phyloP scores from a whole-genome alignment of 2,329 filamentous ascomycete genomes.

The Alternaria novae-zelandiae region DNA sequence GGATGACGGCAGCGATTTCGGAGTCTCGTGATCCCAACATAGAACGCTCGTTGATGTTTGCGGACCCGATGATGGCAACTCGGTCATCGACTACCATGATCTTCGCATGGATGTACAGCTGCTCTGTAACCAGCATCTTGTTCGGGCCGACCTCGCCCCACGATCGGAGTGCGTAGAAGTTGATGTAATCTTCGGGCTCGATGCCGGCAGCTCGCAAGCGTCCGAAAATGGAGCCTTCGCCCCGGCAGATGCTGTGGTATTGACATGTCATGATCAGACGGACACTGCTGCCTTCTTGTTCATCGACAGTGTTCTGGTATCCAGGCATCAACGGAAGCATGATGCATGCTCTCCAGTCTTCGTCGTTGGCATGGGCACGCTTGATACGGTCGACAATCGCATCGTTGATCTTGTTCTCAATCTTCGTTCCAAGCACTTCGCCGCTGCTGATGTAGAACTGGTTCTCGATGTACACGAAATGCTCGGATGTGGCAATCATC shows the following conservation, averaged over 20 bases:
- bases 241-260: constrained; percentile 93
- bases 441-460: constrained; percentile 98
- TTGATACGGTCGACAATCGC: constrained; percentile 91
- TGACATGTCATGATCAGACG: constrained; percentile 97
- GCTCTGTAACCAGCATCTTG: constrained; percentile 87
- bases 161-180: constrained; percentile 89
- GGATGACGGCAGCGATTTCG: constrained; percentile 86
- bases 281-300: constrained; percentile 92
- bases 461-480: constrained; percentile 98
- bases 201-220: constrained; percentile 79
- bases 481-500: constrained; percentile 92
- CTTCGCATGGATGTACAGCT: constrained; percentile 98
- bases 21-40: constrained; percentile 93
- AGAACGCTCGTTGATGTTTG: constrained; percentile 97
- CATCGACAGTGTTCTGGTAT: constrained; percentile 95
- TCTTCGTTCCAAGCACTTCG: constrained; percentile 83
- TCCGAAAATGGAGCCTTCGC: constrained; percentile 89
- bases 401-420: constrained; percentile 93
- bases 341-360: constrained; percentile 89
- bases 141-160: constrained; percentile 90
- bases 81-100: constrained; percentile 95
- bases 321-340: constrained; percentile 97
- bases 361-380: constrained; percentile 79
- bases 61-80: constrained; percentile 91
- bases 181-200: constrained; percentile 92